Base-by-base conservation (phyloP, 2,329 filamentous ascomycete species). In the Aulographum hederae region DNA sequence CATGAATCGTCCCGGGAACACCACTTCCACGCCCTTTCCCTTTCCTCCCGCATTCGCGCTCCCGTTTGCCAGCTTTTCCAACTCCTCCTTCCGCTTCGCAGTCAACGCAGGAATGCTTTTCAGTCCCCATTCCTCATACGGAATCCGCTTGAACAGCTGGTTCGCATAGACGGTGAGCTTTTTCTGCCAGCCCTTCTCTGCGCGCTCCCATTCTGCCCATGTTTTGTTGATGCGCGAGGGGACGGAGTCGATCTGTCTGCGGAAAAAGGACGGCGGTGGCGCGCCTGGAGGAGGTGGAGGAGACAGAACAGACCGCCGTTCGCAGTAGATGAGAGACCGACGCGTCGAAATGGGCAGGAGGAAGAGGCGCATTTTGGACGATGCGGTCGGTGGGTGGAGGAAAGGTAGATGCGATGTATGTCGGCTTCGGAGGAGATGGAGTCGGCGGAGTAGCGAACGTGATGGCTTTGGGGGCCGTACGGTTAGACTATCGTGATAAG, bases 41-140 rank as follows among this genome's bases (percentile, higher is more conserved):
- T 17, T 28, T 14, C 27, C 11, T 10, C 15, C 20, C 27, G 6
- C 3, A 25, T 19, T 19, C 18, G 14, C 17, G 20, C 43, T 69
- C 72, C 31, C 23, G 27, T 29, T 14, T n/a, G n/a, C n/a, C n/a
- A n/a, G n/a, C n/a, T n/a, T n/a, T n/a, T n/a, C n/a, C 29, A 15
- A 23, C 13, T 67, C 69, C 32, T 69, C 52, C 42, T 69, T 65
- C 35, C 73, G 65, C 41, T 70, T 67, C 35, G 70, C 60, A 26
- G 73, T 81, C 42, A 92, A 62, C 15, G 85, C 76, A 28, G 89
- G 89, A 32, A 98, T 75, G 21, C 82, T 92, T 59, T 95, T 95
- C 42, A 98, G 65, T 0, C 81, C 84, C 89, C 89, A 98, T 74
- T 98, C 89, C 56, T 95, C 80, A 51, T 80, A 94, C 3, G 89